Percentiles rank a stretch among this genome's conserved stretches.
Conservation (phyloP, 805 yeast species). For the Metschnikowia amazonensis region DNA sequence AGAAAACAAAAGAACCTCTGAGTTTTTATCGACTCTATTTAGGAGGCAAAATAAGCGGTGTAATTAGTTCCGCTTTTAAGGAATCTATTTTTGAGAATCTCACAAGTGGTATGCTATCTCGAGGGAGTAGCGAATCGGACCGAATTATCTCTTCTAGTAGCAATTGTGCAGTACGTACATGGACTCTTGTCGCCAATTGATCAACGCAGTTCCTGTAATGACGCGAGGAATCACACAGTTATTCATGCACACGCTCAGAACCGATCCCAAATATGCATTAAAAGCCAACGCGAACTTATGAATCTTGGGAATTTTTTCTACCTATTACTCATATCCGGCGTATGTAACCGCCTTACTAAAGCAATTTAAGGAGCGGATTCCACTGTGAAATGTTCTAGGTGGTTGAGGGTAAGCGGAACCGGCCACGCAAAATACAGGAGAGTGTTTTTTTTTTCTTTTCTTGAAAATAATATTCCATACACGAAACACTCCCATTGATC, state of each 20-base stretch:
- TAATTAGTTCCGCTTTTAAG: neutral
- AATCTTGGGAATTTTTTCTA: neutral
- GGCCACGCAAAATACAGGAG: neutral
- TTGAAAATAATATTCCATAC: neutral
- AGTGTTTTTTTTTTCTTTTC: neutral
- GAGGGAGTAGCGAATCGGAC: neutral
- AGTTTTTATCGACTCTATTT: neutral
- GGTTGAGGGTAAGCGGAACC: neutral
- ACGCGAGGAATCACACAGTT: neutral
- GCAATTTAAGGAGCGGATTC: neutral
- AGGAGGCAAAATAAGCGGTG: neutral
- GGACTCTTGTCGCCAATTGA: neutral
- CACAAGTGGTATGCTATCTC: neutral
- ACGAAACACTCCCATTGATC: neutral
- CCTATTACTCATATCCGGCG: neutral
- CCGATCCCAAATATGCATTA: neutral
- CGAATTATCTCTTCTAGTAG: neutral
- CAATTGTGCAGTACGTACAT: neutral
- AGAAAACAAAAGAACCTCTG: neutral
- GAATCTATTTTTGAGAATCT: neutral
- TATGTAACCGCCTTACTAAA: neutral
- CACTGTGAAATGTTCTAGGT: neutral
- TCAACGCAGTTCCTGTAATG: neutral
- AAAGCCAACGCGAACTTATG: neutral
- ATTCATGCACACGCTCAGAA: constrained; percentile 1